A percentile compares a stretch with the other conserved stretches of the same genome.
Evolutionary conservation across 1,284 basidiomycete species (phyloP).

Genomic region (Marasmius sp.): DNA sequence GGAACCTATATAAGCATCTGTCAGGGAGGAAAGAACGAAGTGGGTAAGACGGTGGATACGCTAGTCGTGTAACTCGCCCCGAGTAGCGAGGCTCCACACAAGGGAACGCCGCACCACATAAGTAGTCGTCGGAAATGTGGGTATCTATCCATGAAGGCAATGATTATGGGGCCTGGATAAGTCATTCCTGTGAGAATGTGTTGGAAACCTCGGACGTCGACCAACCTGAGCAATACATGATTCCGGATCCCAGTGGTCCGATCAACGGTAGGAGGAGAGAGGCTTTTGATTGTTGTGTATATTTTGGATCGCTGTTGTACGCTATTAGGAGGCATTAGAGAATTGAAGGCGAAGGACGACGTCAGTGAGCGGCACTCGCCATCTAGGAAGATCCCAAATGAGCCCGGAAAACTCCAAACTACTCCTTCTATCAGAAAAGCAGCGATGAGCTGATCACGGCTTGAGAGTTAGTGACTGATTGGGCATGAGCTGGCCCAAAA

Average conservation of each 20-base stretch:
- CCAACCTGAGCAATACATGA: constrained; percentile 35
- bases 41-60: constrained; percentile 14
- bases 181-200: not conserved
- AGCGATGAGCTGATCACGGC: constrained; percentile 25
- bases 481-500: not conserved
- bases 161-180: constrained; percentile 24
- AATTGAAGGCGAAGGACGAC: not conserved
- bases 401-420: constrained; percentile 37
- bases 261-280: constrained; percentile 32
- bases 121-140: constrained; percentile 26
- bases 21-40: not conserved
- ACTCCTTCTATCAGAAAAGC: constrained; percentile 37
- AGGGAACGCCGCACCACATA: constrained; percentile 30
- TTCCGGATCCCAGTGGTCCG: constrained; percentile 30
- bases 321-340: constrained; percentile 14
- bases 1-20: not conserved
- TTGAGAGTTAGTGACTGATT: not conserved
- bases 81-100: constrained; percentile 31
- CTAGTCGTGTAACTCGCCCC: constrained; percentile 33
- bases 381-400: constrained; percentile 34
- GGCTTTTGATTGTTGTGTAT: constrained; percentile 24
- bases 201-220: not conserved
- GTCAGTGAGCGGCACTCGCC: constrained; percentile 2
- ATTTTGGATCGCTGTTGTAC: constrained; percentile 29
- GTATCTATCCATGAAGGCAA: constrained; percentile 28